Evolutionary conservation across 2,329 filamentous ascomycete genomes (phyloP), one percentile per base, ranked within the genome.

Genomic region (Fusarium sp.): DNA sequence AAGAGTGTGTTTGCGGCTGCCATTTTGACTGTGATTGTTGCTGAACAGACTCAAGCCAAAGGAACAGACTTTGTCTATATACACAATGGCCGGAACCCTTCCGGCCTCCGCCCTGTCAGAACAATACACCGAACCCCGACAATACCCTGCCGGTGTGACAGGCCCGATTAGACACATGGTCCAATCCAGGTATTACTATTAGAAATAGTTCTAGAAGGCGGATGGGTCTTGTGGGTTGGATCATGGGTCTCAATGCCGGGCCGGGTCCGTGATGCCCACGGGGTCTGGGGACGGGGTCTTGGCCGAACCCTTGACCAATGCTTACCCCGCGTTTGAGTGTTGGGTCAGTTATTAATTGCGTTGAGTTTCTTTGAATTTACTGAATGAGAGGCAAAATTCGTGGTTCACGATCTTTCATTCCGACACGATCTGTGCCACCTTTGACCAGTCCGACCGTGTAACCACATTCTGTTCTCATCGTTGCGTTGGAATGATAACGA

Each of bases 1-100:
- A 70, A 70, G 51, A 70, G 67, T 3, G 67, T 70, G 63, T 70
- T 68, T 50, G 56, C 67, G 34, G 67, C 67, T 46, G 67, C 61
- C 67, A 70, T 70, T 68, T 54, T 70, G 58, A 43, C 2, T 27
- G 37, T 31, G 43, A 46, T 30, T 48, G 34, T 15, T 59, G 23
- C 34, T 40, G 36, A 28, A 37, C 13, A 47, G 54, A 31, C 6
- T 47, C 31, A 31, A 31, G 7, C 13, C 16, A n/a, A 18, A 34
- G 15, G 36, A 43, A 13, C 41, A 23, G 40, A 41, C 30, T 23
- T 16, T 70, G 56, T 34, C 67, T 70, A 70, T 71, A 70, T 70
- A 70, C 50, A 68, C 23, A 27, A 39, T 68, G 67, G 67, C 67
- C 67, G 67, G 67, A 70, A 70, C 18, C 10, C 7, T 68, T 70